A percentile compares a stretch with the other conserved stretches of the same genome.
Conservation (phyloP, 1,139 yeast genomes). For the Taphrina sp. region DNA sequence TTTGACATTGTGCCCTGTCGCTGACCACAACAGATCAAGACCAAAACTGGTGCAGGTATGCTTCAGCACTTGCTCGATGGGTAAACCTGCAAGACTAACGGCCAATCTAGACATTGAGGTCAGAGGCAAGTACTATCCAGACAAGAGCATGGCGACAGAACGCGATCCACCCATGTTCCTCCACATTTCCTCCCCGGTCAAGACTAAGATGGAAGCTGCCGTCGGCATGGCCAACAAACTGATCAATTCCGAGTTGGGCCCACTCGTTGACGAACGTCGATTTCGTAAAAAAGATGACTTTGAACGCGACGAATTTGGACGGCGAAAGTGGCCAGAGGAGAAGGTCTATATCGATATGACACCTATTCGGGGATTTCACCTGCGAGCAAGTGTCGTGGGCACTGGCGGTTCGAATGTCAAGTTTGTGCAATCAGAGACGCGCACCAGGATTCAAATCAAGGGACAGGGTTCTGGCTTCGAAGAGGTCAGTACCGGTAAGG, state of each 20-base stretch:
- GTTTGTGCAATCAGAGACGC: slow-evolving; percentile 45
- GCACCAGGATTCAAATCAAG: slow-evolving; percentile 44
- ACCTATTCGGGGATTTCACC: slow-evolving; percentile 41
- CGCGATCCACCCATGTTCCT: slow-evolving; percentile 45
- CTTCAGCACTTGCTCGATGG: neutral
- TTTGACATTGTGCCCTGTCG: no score
- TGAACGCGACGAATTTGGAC: slow-evolving; percentile 34
- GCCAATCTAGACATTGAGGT: slow-evolving; percentile 42
- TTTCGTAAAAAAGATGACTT: slow-evolving; percentile 39
- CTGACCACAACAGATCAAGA: slow-evolving; percentile 29
- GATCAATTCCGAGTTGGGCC: slow-evolving; percentile 44
- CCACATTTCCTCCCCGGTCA: slow-evolving; percentile 42
- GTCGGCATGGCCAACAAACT: slow-evolving; percentile 42
- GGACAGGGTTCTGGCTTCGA: slow-evolving; percentile 47
- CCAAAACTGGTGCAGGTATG: slow-evolving; percentile 37
- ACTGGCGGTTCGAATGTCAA: slow-evolving; percentile 46
- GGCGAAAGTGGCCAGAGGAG: slow-evolving; percentile 41
- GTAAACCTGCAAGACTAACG: neutral
- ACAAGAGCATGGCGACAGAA: slow-evolving; percentile 44
- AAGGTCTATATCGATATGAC: slow-evolving; percentile 41
- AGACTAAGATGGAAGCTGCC: slow-evolving; percentile 43
- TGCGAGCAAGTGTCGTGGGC: slow-evolving; percentile 46
- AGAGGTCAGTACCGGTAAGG: slow-evolving; percentile 43
- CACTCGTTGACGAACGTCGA: slow-evolving; percentile 44
- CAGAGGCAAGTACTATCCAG: slow-evolving; percentile 47